Evolutionary conservation across 2,329 filamentous ascomycete species (phyloP).

Genomic region (Graphiopsis chlorocephala): DNA sequence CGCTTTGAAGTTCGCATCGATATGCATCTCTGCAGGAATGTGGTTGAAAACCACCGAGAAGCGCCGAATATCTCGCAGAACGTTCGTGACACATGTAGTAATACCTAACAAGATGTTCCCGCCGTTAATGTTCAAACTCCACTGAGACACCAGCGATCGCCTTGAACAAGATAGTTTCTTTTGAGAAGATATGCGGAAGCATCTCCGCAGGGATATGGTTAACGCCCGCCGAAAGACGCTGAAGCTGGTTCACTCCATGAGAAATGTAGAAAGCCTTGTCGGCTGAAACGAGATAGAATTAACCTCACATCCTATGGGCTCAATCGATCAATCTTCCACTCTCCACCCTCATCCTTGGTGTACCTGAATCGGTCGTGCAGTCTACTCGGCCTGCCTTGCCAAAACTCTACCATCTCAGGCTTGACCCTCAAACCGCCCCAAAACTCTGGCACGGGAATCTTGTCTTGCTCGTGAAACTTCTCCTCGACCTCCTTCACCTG

Average conservation of each 20-base stretch:
- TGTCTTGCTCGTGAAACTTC: slow-evolving; percentile 69
- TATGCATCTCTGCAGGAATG: no score
- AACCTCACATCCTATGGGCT: slow-evolving; percentile 57
- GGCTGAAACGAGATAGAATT: neutral
- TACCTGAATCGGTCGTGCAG: slow-evolving; percentile 94
- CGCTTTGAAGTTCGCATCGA: no score
- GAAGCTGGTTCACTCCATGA: neutral
- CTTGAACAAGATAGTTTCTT: no score
- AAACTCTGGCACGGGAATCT: slow-evolving; percentile 87
- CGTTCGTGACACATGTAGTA: no score
- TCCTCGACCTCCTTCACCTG: slow-evolving; percentile 75
- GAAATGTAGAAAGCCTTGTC: neutral
- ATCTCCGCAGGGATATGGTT: no score
- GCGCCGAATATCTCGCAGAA: no score
- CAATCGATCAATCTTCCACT: slow-evolving; percentile 61
- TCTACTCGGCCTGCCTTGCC: slow-evolving; percentile 85
- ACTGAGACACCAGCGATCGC: no score
- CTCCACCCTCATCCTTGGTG: slow-evolving; percentile 52
- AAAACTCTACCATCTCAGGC: slow-evolving; percentile 89
- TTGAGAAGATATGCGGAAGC: no score
- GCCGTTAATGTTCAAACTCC: no score
- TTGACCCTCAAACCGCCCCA: slow-evolving; percentile 90
- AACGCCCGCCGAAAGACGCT: no score
- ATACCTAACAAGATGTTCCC: no score
- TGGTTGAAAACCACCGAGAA: no score